Conservation (phyloP, 2,329 filamentous ascomycete species). For the Microsporum canis region DNA sequence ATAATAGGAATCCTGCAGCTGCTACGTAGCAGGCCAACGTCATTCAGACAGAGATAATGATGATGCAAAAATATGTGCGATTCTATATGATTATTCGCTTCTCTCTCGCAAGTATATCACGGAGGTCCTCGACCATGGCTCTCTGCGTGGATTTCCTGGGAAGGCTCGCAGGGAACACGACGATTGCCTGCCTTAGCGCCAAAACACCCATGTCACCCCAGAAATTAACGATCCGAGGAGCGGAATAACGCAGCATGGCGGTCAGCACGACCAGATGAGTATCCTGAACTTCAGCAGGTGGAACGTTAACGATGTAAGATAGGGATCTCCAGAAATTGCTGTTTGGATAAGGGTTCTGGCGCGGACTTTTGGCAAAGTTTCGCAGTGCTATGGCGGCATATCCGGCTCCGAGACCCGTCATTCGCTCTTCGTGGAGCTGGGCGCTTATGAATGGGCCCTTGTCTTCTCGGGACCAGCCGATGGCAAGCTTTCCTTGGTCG, state of each 20-base stretch:
- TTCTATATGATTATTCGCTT: constrained; percentile 28
- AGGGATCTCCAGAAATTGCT: constrained; percentile 73
- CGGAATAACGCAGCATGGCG: constrained; percentile 60
- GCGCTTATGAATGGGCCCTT: constrained; percentile 50
- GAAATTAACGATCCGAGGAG: constrained; percentile 64
- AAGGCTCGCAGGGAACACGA: constrained; percentile 54
- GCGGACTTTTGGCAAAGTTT: constrained; percentile 61
- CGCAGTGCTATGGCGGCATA: constrained; percentile 74
- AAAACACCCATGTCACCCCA: constrained; percentile 69
- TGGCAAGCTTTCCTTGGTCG: constrained; percentile 50
- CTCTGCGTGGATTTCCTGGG: constrained; percentile 28
- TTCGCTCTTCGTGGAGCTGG: constrained; percentile 66
- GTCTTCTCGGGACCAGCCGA: constrained; percentile 61
- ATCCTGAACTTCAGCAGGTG: constrained; percentile 53
- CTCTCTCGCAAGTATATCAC: constrained; percentile 28
- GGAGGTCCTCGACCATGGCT: constrained; percentile 29
- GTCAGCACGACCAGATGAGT: constrained; percentile 62
- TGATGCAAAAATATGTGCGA: too few species aligned
- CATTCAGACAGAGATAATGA: too few species aligned
- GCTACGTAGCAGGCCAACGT: too few species aligned
- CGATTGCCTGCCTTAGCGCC: constrained; percentile 55
- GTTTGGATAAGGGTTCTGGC: constrained; percentile 64
- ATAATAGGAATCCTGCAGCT: too few species aligned
- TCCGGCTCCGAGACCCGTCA: constrained; percentile 72
- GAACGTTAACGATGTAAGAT: constrained; percentile 64